Base-by-base conservation (phyloP, 345 rosid genomes). In the Hevea brasiliensis region DNA sequence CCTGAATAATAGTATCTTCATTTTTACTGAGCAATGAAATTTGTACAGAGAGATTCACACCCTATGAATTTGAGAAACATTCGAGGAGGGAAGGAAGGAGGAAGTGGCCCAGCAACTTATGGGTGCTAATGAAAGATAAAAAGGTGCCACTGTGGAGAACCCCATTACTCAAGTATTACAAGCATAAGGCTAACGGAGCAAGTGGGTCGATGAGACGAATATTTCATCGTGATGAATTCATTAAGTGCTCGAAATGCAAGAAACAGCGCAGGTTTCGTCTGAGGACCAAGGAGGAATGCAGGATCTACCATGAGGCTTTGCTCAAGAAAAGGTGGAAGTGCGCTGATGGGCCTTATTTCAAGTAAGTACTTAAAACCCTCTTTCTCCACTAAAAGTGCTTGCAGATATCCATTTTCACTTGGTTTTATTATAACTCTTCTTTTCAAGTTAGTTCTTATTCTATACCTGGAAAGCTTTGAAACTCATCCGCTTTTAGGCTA, bases 21-120 rank as follows among this genome's bases (percentile, higher is more conserved):
- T 13, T 50, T 4, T 20, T 0, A 20, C 12, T 56, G 29, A 56
- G 13, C 13, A 26, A 58, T 58, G 61, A 58, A 15, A 59, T 20
- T 44, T 2, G n/a, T 40, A 29, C 55, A 65, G 56, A 65, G 13
- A 65, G 17, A 23, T 21, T 72, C 41, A 47, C 60, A 35, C 58
- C 75, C 14, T n/a, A 50, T 62, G 68, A 61, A 21, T 72, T 72
- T 62, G 75, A 72, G 75, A 72, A 72, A 58, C 75, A 72, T 29
- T 13, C 67, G 3, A 58, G 45, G 37, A 48, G 35, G 48, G 75
- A 50, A 50, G 75, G 75, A n/a, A 15, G 35, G 13, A 72, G 60
- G 11, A 61, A 21, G 42, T 72, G 75, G 75, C 13, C 23, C 4
- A 54, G 64, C 48, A 47, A 72, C 24, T 48, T 72, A 15, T 72